Percentiles rank a stretch among this genome's conserved stretches.
Evolutionary conservation across 495 filamentous ascomycete species (phyloP).

Genomic region (Aspergillus sclerotiicarbonarius): DNA sequence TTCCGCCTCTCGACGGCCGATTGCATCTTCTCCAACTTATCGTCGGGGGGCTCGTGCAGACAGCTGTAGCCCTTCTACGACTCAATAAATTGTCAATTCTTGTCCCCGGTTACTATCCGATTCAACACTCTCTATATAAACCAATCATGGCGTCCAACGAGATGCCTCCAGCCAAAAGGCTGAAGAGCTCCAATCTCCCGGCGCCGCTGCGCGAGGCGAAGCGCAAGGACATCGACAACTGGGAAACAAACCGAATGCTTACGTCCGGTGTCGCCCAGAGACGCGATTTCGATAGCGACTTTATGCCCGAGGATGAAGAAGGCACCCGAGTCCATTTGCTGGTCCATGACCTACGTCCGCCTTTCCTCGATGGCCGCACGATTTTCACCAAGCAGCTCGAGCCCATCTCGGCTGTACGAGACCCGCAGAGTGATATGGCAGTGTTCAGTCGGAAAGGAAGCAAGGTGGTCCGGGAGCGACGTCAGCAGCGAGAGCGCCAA

Average conservation of each 20-base stretch:
- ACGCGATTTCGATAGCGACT: slow-evolving; percentile 73
- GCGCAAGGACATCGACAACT: slow-evolving; percentile 92
- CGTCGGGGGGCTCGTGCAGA: slow-evolving; percentile 7
- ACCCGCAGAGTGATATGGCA: slow-evolving; percentile 98
- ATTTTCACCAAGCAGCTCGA: slow-evolving; percentile 98
- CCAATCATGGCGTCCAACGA: slow-evolving; percentile 38
- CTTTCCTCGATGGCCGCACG: slow-evolving; percentile 90
- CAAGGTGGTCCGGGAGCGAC: slow-evolving; percentile 82
- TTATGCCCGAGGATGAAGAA: slow-evolving; percentile 89
- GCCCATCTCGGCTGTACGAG: slow-evolving; percentile 86
- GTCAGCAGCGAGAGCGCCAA: slow-evolving; percentile 90
- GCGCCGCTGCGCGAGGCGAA: slow-evolving; percentile 52
- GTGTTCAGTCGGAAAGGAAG: slow-evolving; percentile 97
- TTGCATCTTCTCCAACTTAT: slow-evolving; percentile 5
- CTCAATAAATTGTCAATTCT: neutral
- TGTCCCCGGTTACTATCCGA: neutral
- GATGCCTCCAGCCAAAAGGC: slow-evolving; percentile 44
- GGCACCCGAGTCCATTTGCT: slow-evolving; percentile 86
- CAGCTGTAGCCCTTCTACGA: slow-evolving; percentile 13
- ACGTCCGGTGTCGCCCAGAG: slow-evolving; percentile 93
- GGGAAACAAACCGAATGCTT: slow-evolving; percentile 98
- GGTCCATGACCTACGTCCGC: slow-evolving; percentile 90
- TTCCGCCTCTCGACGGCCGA: slow-evolving; percentile 2
- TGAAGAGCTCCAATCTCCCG: slow-evolving; percentile 41
- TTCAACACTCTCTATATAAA: neutral